Percentiles rank a stretch among this genome's conserved stretches.
Evolutionary conservation across 2,329 filamentous ascomycete species (phyloP).

Genomic region (Sporothrix euskadiensis): DNA sequence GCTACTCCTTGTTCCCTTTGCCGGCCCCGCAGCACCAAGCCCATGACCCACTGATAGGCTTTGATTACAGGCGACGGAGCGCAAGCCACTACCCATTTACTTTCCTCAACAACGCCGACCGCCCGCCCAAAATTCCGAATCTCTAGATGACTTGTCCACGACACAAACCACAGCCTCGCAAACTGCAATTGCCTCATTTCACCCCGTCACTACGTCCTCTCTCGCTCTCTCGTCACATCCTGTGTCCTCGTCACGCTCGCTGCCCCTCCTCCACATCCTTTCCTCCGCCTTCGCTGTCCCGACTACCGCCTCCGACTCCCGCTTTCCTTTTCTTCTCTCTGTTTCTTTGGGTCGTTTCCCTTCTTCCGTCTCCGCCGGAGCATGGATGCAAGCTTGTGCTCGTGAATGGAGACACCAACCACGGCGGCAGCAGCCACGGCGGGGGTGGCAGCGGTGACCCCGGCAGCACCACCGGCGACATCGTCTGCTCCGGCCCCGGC

Average conservation of each 20-base stretch:
- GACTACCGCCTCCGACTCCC: neutral
- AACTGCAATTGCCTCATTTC: slow-evolving; percentile 8
- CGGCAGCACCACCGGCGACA: neutral
- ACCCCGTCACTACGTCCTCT: neutral
- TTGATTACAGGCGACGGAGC: slow-evolving; percentile 12
- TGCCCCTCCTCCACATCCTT: neutral
- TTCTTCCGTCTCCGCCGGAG: neutral
- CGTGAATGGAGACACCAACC: slow-evolving; percentile 23
- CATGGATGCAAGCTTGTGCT: slow-evolving; percentile 5
- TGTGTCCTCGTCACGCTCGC: neutral
- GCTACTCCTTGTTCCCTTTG: neutral
- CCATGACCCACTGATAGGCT: neutral
- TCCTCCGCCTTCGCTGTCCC: neutral
- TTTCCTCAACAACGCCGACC: slow-evolving; percentile 3
- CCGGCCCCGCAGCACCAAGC: neutral
- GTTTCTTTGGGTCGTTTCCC: neutral
- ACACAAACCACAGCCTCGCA: slow-evolving; percentile 4
- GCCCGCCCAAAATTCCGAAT: neutral
- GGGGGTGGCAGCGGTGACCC: neutral
- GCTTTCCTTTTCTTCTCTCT: neutral
- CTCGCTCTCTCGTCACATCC: neutral
- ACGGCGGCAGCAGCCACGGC: slow-evolving; percentile 17
- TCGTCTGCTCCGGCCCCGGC: neutral
- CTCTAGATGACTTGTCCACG: neutral
- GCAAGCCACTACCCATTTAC: slow-evolving; percentile 10